Conservation (phyloP, 2,329 filamentous ascomycete genomes). For the Aureobasidium sp. region DNA sequence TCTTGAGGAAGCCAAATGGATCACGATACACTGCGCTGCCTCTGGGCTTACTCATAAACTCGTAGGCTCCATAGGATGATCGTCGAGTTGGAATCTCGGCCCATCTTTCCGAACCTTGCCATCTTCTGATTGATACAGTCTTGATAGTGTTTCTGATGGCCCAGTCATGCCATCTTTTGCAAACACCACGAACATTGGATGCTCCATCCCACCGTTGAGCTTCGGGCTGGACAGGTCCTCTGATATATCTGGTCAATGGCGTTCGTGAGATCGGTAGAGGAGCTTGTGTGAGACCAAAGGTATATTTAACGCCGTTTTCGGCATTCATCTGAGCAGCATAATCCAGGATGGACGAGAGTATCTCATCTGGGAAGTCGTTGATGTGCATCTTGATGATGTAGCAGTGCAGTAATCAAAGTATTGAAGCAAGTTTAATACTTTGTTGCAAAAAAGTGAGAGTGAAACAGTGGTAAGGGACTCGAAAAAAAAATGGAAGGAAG, state of each 20-base stretch:
- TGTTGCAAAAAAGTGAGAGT: background rate
- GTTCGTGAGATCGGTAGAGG: slow-evolving; percentile 39
- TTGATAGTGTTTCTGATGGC: slow-evolving; percentile 44
- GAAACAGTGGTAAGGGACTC: background rate
- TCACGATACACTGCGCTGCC: slow-evolving; percentile 46
- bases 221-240: slow-evolving; percentile 45
- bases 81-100: slow-evolving; percentile 40
- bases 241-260: slow-evolving; percentile 43
- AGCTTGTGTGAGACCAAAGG: slow-evolving; percentile 46
- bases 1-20: slow-evolving; percentile 43
- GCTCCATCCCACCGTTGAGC: slow-evolving; percentile 47
- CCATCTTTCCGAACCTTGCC: slow-evolving; percentile 48
- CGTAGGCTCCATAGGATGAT: slow-evolving; percentile 38
- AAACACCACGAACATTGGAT: slow-evolving; percentile 42
- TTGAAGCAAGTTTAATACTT: background rate
- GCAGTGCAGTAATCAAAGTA: background rate
- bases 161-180: slow-evolving; percentile 48
- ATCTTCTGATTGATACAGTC: slow-evolving; percentile 45
- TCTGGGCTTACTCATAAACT: slow-evolving; percentile 40
- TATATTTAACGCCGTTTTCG: slow-evolving; percentile 42
- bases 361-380: slow-evolving; percentile 46
- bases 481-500: background rate
- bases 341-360: slow-evolving; percentile 45
- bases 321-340: slow-evolving; percentile 42
- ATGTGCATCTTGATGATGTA: slow-evolving; percentile 28